A percentile compares a stretch with the other conserved stretches of the same genome.
Evolutionary conservation across 805 yeast species (phyloP).

Genomic region (Starmerella vaccinii): DNA sequence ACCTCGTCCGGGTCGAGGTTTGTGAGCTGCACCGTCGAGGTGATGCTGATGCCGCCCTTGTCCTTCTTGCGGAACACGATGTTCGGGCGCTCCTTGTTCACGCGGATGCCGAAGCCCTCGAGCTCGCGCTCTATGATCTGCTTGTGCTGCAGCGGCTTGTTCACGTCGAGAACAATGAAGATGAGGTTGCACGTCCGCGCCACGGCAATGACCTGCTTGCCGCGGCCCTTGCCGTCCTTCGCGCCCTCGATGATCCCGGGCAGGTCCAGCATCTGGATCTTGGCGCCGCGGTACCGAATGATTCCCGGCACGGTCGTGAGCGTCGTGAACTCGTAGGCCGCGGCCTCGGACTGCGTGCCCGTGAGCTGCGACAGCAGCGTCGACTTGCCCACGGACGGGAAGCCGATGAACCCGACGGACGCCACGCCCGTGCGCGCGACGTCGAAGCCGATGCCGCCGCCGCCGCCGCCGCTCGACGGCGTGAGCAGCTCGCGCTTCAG

Average conservation of each 20-base stretch:
- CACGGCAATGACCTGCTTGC: conserved; percentile 96
- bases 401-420: conserved; percentile 94
- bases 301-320: conserved; percentile 96
- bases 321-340: conserved; percentile 94
- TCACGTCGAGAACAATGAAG: conserved; percentile 89
- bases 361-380: conserved; percentile 81
- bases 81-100: conserved; percentile 87
- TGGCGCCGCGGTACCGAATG: conserved; percentile 92
- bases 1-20: conserved; percentile 88
- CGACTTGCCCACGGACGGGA: conserved; percentile 79
- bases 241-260: conserved; percentile 98
- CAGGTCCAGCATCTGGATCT: conserved; percentile 93
- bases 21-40: conserved; percentile 86
- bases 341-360: conserved; percentile 96
- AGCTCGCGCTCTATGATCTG: conserved; percentile 87
- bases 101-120: conserved; percentile 94
- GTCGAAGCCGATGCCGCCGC: conserved; percentile 89
- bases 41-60: conserved; percentile 88
- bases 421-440: conserved; percentile 99
- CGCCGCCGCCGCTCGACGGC: conserved; percentile 71
- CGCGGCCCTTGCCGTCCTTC: conserved; percentile 96
- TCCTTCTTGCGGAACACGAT: conserved; percentile 86
- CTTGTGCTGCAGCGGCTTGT: conserved; percentile 90
- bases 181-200: conserved; percentile 94
- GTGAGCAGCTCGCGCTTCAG: conserved; percentile 82